phyloP scores from a whole-genome alignment of 768 basidiomycete genomes.

The Hydnomerulius pinastri region DNA sequence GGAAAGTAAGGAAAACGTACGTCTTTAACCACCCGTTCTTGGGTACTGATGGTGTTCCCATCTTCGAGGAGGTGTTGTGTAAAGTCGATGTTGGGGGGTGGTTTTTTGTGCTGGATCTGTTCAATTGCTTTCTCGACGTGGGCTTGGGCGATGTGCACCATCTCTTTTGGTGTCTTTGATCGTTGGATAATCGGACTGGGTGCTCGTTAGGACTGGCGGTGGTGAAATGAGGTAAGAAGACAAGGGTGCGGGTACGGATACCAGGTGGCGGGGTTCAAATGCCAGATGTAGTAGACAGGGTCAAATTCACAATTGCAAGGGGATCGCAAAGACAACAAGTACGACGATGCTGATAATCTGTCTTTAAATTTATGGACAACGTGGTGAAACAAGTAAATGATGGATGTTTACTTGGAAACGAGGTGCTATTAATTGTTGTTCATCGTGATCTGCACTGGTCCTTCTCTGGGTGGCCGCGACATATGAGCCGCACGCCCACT shows the following conservation, averaged over 20 bases:
- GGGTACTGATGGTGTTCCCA: constrained; percentile 87
- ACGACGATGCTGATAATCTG: too few relatives aligned
- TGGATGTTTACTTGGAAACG: not conserved
- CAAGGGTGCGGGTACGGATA: constrained; percentile 16
- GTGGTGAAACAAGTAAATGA: too few relatives aligned
- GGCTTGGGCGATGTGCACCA: constrained; percentile 37
- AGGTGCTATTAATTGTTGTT: not conserved
- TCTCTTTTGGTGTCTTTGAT: too few relatives aligned
- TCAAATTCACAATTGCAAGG: not conserved
- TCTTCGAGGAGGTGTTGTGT: constrained; percentile 93
- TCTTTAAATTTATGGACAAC: too few relatives aligned
- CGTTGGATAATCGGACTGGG: constrained; percentile 6
- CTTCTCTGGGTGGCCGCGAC: not conserved
- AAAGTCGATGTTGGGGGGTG: constrained; percentile 75
- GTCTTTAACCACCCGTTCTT: constrained; percentile 96
- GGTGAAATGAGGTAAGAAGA: constrained; percentile 8
- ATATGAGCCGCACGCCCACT: too few relatives aligned
- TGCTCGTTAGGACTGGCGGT: constrained; percentile 7
- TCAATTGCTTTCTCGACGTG: constrained; percentile 37
- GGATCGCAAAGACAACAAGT: too few relatives aligned
- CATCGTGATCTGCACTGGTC: too few relatives aligned
- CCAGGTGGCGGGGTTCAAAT: constrained; percentile 31
- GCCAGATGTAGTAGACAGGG: constrained; percentile 7
- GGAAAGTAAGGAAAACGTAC: constrained; percentile 44
- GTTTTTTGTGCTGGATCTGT: constrained; percentile 43